These are phyloP conservation scores for Erigeron philadelphicus DNA, from an alignment of 140 eudicot genomes.

Conservation along the genomic window DNA sequence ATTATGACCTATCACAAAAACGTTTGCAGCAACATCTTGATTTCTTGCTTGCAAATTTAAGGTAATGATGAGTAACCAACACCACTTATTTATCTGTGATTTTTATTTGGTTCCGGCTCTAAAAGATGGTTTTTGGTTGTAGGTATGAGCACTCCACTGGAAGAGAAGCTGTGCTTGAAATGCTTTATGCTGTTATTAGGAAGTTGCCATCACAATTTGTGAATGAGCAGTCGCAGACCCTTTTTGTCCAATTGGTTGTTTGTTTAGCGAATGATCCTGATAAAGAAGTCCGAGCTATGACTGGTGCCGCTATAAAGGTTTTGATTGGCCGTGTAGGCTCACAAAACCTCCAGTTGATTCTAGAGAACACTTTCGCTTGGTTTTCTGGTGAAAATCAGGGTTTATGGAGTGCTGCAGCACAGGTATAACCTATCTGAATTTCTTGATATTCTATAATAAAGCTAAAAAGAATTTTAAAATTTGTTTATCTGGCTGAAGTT, in stretches of 20 bases:
- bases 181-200: conserved; percentile 56
- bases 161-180: conserved; percentile 79
- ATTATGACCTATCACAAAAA: conserved; percentile 48
- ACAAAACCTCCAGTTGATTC: conserved; percentile 40
- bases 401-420: conserved; percentile 89
- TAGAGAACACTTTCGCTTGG: conserved; percentile 54
- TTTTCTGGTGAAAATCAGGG: conserved; percentile 57
- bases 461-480: background rate
- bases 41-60: conserved; percentile 57
- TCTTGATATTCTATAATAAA: conserved; percentile 13
- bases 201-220: conserved; percentile 51
- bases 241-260: conserved; percentile 52
- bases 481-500: background rate
- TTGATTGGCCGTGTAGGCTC: conserved; percentile 49
- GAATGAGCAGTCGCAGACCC: conserved; percentile 42
- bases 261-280: conserved; percentile 71
- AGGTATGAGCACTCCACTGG: conserved; percentile 81
- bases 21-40: conserved; percentile 63
- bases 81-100: background rate
- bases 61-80: conserved; percentile 29
- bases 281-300: conserved; percentile 51
- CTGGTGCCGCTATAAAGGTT: conserved; percentile 58
- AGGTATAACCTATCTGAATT: conserved; percentile 36
- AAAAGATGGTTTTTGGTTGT: conserved; percentile 17
- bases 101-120: background rate